These are phyloP conservation scores for Graphilbum ipis-grandicollis DNA, from an alignment of 2,329 filamentous ascomycete species.

Conservation along the genomic window DNA sequence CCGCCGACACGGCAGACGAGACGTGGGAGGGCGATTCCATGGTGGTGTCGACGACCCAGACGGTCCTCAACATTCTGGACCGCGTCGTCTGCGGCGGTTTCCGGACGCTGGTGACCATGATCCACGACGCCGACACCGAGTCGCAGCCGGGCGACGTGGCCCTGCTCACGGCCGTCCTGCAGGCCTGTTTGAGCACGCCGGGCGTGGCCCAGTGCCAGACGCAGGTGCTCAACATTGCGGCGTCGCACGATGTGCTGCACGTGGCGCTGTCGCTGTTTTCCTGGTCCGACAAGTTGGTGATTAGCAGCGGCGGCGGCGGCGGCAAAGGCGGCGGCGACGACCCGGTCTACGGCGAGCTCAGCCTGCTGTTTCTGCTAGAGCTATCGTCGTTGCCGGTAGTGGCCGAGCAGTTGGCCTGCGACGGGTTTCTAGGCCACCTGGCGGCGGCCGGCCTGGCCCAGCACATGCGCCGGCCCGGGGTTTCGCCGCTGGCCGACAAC, in stretches of 20 bases:
- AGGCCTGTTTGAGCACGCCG: conserved; percentile 65
- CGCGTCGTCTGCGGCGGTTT: conserved; percentile 69
- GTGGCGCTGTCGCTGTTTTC: conserved; percentile 79
- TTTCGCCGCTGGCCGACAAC: conserved; percentile 64
- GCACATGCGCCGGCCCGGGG: conserved; percentile 52
- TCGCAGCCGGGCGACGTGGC: conserved; percentile 66
- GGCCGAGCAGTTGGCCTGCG: conserved; percentile 78
- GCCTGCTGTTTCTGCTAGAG: conserved; percentile 72
- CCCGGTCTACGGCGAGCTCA: conserved; percentile 86
- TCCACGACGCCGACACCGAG: conserved; percentile 56
- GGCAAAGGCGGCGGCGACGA: conserved; percentile 67
- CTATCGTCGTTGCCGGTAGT: conserved; percentile 65
- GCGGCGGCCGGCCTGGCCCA: conserved; percentile 63
- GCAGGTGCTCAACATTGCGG: conserved; percentile 54
- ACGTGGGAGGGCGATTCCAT: conserved; percentile 14
- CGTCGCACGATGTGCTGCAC: conserved; percentile 56
- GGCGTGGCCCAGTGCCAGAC: conserved; percentile 54
- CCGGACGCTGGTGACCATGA: conserved; percentile 58
- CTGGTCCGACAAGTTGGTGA: conserved; percentile 72
- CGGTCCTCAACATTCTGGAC: conserved; percentile 64
- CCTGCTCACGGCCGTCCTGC: conserved; percentile 73
- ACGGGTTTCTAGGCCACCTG: conserved; percentile 66
- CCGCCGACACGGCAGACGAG: not conserved
- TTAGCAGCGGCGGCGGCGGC: conserved; percentile 47
- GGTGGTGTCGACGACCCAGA: conserved; percentile 33